Base-by-base conservation (phyloP, 2,329 filamentous ascomycete species). In the Colletotrichum siamense region DNA sequence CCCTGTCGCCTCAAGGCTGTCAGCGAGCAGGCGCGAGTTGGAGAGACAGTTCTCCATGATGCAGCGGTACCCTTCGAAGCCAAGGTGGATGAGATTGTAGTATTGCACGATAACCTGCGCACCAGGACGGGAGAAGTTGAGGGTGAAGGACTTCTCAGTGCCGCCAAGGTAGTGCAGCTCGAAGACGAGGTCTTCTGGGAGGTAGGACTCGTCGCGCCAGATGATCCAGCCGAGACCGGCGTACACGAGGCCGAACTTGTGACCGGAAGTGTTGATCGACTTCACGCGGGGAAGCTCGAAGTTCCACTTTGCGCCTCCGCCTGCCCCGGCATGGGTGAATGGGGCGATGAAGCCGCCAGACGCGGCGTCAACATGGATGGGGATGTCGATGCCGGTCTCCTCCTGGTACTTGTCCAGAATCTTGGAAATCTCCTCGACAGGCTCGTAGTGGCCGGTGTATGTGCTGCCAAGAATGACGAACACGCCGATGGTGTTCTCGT, bases 401-500 rank as follows among this genome's bases (percentile, higher is more conserved):
- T 89, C 86, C 82, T 94, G 87, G 66, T 89, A 93, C 59, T 91
- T 87, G 77, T 94, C 92, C 3, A 95, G 85, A 15, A 95, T 89
- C 22, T 92, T 88, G 24, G 90, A 91, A 24, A 95, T 90, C 79
- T 92, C 91, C 81, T 94, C 91, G 0, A 95, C 93, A 0, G 93
- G 92, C 83, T 95, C 93, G 77, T 93, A 95, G 80, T 95, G 92
- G 0, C 94, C 93, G 0, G 94, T 95, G 79, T 95, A 95, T 0
- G 94, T 95, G 67, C 89, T 92, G 5, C 94, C 93, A 7, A 95
- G 81, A 69, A 95, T 95, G 1, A 94, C 92, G 80, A 94, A 95
- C 1, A 95, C 86, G n/a, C 94, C 94, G 79, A 95, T 95, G 0
- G 94, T 95, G 79, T 95, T 95, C 83, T 95, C 93, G 77, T 95